phyloP scores from a whole-genome alignment of 2,329 filamentous ascomycete species.

The Aspergillus vadensis region DNA sequence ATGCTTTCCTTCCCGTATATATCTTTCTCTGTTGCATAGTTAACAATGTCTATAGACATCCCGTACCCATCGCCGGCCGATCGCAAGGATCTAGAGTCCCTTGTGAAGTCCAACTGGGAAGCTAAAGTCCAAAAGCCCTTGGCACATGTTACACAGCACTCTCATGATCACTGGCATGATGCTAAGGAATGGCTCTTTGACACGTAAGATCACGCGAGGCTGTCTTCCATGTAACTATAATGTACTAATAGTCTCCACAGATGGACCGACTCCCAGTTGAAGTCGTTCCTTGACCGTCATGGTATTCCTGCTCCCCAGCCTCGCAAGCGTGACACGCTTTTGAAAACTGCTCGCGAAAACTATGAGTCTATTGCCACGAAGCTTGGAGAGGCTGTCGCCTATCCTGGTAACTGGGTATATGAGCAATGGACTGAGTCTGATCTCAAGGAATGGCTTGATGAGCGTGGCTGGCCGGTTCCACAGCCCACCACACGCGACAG shows the following conservation, averaged over 20 bases:
- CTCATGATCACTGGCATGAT: slow-evolving; percentile 65
- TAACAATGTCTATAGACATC: slow-evolving; percentile 54
- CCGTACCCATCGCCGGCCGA: slow-evolving; percentile 88
- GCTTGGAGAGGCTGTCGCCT: slow-evolving; percentile 73
- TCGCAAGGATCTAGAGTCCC: slow-evolving; percentile 87
- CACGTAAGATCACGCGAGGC: slow-evolving; percentile 51
- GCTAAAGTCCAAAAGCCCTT: slow-evolving; percentile 69
- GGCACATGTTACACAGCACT: slow-evolving; percentile 77
- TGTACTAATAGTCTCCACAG: slow-evolving; percentile 53
- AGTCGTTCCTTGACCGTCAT: slow-evolving; percentile 88
- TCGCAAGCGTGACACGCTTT: slow-evolving; percentile 77
- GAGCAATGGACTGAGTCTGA: slow-evolving; percentile 89
- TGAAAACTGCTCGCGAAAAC: slow-evolving; percentile 75
- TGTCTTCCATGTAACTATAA: background rate
- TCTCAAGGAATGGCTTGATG: slow-evolving; percentile 89
- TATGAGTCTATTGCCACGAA: slow-evolving; percentile 79
- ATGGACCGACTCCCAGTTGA: slow-evolving; percentile 91
- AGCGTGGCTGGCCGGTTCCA: slow-evolving; percentile 79
- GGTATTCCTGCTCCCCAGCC: slow-evolving; percentile 85
- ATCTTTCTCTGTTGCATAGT: background rate
- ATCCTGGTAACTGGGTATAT: slow-evolving; percentile 95
- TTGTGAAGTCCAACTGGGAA: slow-evolving; percentile 92
- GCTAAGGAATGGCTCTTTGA: slow-evolving; percentile 93
- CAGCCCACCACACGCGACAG: slow-evolving; percentile 84
- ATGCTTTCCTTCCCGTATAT: background rate